Evolutionary conservation across 2,329 filamentous ascomycete species (phyloP).

Genomic region (Zasmidium angulare): DNA sequence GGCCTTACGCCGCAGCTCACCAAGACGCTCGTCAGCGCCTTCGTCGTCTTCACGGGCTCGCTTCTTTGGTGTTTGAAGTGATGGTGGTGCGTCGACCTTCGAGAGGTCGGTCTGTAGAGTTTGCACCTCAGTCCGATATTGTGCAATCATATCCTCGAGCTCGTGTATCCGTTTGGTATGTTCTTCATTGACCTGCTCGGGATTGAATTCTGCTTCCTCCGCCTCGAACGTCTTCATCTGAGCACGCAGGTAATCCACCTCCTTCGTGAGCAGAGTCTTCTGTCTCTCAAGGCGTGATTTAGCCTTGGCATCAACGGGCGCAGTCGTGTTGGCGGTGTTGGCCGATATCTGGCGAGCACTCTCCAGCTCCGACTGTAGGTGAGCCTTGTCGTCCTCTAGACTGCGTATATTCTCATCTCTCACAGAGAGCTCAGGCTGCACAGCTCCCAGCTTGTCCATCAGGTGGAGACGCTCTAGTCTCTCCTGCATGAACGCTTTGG

Average conservation of each 20-base stretch:
- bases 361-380: constrained; percentile 68
- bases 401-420: constrained; percentile 72
- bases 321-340: constrained; percentile 35
- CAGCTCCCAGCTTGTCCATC: constrained; percentile 74
- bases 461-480: constrained; percentile 75
- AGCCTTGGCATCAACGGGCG: constrained; percentile 61
- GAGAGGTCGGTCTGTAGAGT: constrained; percentile 72
- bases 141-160: constrained; percentile 80
- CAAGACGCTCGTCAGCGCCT: constrained; percentile 67
- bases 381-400: constrained; percentile 68
- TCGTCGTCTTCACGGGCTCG: constrained; percentile 47
- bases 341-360: constrained; percentile 54
- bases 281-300: constrained; percentile 80
- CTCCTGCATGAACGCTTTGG: constrained; percentile 79
- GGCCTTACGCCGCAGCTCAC: constrained; percentile 83
- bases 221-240: constrained; percentile 84
- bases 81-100: constrained; percentile 54
- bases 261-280: constrained; percentile 79
- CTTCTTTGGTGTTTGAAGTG: constrained; percentile 41
- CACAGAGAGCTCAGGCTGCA: constrained; percentile 75
- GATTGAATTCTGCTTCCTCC: constrained; percentile 83
- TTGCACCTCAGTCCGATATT: constrained; percentile 80
- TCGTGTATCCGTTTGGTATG: constrained; percentile 74
- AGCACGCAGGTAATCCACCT: constrained; percentile 89
- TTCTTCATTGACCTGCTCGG: constrained; percentile 73